These are phyloP conservation scores for Seiridium cupressi DNA, from an alignment of 2,329 filamentous ascomycete genomes.

Conservation along the genomic window DNA sequence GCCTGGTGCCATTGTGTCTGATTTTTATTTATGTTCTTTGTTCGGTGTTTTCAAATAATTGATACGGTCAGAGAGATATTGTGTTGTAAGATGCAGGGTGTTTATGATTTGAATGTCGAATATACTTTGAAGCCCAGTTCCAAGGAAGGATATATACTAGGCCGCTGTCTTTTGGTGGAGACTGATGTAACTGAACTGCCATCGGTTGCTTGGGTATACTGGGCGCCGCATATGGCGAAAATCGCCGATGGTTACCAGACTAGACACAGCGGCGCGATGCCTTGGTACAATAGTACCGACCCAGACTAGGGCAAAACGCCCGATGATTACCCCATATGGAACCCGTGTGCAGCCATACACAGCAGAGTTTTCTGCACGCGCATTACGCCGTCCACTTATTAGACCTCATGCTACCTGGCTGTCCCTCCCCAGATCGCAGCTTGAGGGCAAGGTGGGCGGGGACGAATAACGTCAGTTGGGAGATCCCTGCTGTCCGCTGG, in stretches of 20 bases:
- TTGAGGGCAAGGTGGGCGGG: neutral
- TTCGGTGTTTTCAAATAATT: neutral
- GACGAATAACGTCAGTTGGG: neutral
- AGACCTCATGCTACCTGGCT: neutral
- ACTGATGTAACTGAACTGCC: slow-evolving; percentile 20
- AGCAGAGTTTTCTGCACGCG: neutral
- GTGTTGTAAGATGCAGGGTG: neutral
- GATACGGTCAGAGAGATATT: neutral
- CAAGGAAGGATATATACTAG: slow-evolving; percentile 3
- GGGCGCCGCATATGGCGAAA: slow-evolving; percentile 19
- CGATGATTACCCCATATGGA: neutral
- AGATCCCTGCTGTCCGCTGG: neutral
- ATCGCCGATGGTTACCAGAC: slow-evolving; percentile 19
- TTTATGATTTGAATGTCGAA: neutral
- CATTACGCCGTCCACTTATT: neutral
- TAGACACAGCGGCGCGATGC: slow-evolving; percentile 3
- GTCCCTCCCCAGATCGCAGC: neutral
- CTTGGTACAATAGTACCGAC: slow-evolving; percentile 6
- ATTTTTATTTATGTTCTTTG: neutral
- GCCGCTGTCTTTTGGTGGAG: slow-evolving; percentile 1
- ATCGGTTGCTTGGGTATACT: neutral
- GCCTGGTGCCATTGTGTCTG: slow-evolving; percentile 27
- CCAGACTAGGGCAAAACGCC: slow-evolving; percentile 9
- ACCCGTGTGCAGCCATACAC: neutral
- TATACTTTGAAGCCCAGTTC: neutral